Conservation (phyloP, 805 yeast species). For the Yamadazyma nakazawae region DNA sequence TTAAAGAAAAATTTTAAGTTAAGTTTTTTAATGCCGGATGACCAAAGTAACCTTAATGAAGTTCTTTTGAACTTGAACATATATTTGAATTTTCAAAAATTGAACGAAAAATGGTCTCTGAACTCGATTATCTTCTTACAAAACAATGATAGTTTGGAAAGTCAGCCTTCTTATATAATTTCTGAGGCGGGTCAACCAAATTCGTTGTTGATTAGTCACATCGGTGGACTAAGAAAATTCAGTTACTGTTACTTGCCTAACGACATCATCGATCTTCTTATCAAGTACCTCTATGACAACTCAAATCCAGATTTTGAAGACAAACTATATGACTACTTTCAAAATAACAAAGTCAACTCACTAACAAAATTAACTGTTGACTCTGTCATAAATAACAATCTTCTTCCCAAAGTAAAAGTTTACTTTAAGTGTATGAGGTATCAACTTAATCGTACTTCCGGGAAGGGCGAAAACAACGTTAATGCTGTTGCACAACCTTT, state of each 20-base stretch:
- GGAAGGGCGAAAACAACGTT: constrained; percentile 10
- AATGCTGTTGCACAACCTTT: constrained; percentile 9
- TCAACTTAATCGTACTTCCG: constrained; percentile 7
- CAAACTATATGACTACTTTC: constrained; percentile 18
- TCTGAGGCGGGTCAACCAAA: constrained; percentile 22
- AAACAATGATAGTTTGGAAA: constrained; percentile 15
- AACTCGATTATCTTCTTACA: constrained; percentile 25
- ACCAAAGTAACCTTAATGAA: constrained; percentile 31
- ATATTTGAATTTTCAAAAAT: constrained; percentile 17
- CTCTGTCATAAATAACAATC: constrained; percentile 23
- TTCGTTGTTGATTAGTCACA: constrained; percentile 32
- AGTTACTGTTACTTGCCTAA: constrained; percentile 39
- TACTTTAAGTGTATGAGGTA: constrained; percentile 21
- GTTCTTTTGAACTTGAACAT: constrained; percentile 33
- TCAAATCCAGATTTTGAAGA: constrained; percentile 7
- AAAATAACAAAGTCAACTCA: constrained; percentile 12
- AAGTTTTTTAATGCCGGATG: constrained; percentile 32
- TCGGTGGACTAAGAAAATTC: constrained; percentile 41
- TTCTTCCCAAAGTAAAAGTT: constrained; percentile 28
- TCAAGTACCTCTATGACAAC: constrained; percentile 19
- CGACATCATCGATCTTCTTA: constrained; percentile 19
- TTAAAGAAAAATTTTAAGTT: constrained; percentile 37
- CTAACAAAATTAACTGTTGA: constrained; percentile 31
- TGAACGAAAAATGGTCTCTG: constrained; percentile 3
- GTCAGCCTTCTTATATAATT: constrained; percentile 30